These are phyloP conservation scores for Claviceps quebecensis DNA, from an alignment of 2,329 filamentous ascomycete genomes.

Conservation along the genomic window DNA sequence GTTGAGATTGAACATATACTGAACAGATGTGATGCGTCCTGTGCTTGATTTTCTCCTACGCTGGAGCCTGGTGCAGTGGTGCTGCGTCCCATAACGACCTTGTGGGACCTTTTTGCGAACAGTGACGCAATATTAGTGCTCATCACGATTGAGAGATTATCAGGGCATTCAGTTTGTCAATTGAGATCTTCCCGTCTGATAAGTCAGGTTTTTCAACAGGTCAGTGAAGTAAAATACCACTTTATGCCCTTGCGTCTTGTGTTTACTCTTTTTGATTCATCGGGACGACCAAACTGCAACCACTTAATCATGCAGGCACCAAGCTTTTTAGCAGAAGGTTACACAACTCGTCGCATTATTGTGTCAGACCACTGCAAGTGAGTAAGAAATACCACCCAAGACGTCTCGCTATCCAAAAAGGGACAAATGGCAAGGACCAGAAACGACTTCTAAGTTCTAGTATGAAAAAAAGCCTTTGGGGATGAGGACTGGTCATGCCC, in stretches of 20 bases:
- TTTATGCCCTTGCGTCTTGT: neutral
- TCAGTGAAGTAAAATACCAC: neutral
- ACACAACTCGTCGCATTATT: neutral
- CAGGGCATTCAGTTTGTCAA: neutral
- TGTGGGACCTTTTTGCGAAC: neutral
- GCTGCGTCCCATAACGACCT: neutral
- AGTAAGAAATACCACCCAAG: neutral
- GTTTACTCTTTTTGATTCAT: neutral
- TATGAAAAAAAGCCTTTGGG: neutral
- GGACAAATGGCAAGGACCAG: neutral
- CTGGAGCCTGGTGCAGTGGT: neutral
- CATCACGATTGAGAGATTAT: neutral
- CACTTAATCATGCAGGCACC: constrained; percentile 3
- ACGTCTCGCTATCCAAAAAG: neutral
- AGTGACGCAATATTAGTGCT: neutral
- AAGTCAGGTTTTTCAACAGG: neutral
- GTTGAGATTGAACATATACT: neutral
- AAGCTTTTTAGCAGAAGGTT: constrained; percentile 1
- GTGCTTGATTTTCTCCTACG: neutral
- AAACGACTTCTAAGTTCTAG: neutral
- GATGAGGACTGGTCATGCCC: too few relatives aligned
- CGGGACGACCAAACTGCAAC: neutral
- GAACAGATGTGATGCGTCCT: neutral
- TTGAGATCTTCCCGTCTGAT: neutral
- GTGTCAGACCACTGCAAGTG: neutral